Percentiles rank a stretch among this genome's conserved stretches.
phyloP scores from a whole-genome alignment of 176 grass and related monocot genomes.

The Miscanthus lutarioriparius region DNA sequence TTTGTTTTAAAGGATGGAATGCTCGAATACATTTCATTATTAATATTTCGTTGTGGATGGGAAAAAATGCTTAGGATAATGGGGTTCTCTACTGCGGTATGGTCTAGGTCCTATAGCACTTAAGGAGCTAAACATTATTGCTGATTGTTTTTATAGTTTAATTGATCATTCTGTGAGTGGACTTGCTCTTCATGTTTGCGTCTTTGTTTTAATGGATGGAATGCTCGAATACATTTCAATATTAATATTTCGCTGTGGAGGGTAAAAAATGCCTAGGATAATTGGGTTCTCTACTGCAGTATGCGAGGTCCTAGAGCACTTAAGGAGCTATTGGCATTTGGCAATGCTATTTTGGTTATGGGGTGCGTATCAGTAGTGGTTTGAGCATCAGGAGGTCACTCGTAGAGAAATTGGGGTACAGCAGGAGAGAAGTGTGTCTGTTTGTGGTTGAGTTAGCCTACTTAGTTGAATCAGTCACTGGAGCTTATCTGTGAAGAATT shows the following conservation, averaged over 20 bases:
- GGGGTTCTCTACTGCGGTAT: slow-evolving; percentile 1
- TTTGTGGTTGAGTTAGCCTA: slow-evolving; percentile 7
- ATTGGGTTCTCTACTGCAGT: background rate
- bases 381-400: background rate
- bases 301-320: background rate
- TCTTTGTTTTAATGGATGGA: slow-evolving; percentile 11
- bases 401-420: background rate
- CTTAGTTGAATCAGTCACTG: background rate
- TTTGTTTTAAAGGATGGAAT: slow-evolving; percentile 8
- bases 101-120: background rate
- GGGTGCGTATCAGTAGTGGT: background rate
- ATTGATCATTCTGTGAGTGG: background rate
- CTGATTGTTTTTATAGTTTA: background rate
- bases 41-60: background rate
- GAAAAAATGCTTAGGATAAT: slow-evolving; percentile 4
- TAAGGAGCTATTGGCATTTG: background rate
- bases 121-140: background rate
- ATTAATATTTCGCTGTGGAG: background rate
- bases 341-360: slow-evolving; percentile 1
- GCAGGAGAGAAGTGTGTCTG: background rate
- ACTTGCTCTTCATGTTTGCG: background rate
- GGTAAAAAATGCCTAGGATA: slow-evolving; percentile 4
- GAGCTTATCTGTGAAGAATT: slow-evolving; percentile 5
- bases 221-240: slow-evolving; percentile 13
- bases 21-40: slow-evolving; percentile 11